phyloP scores from a whole-genome alignment of 1,284 basidiomycete species.

The Bjerkandera adusta region DNA sequence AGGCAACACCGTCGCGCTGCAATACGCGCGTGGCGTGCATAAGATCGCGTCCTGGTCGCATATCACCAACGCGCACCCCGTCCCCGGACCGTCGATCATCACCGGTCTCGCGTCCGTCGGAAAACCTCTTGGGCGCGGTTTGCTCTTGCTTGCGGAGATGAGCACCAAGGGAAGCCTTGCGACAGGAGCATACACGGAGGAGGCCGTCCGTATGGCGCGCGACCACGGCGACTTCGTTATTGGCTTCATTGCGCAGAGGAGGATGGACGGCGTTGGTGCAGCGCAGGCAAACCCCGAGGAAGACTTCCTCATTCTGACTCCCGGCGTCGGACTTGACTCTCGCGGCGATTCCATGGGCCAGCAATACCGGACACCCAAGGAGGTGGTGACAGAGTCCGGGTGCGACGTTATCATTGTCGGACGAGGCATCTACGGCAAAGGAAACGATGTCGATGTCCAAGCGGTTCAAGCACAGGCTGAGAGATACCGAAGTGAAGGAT shows the following conservation, averaged over 20 bases:
- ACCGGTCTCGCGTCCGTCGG: slow-evolving; percentile 87
- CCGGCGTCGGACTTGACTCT: slow-evolving; percentile 86
- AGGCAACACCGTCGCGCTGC: slow-evolving; percentile 96
- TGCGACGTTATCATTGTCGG: slow-evolving; percentile 99
- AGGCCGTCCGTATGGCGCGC: slow-evolving; percentile 86
- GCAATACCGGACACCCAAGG: slow-evolving; percentile 90
- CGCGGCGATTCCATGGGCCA: slow-evolving; percentile 92
- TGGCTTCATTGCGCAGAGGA: slow-evolving; percentile 90
- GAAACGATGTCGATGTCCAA: slow-evolving; percentile 55
- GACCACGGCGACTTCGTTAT: slow-evolving; percentile 84
- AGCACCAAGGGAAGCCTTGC: slow-evolving; percentile 88
- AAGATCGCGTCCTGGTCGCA: slow-evolving; percentile 96
- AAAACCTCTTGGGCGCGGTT: slow-evolving; percentile 78
- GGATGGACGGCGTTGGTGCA: slow-evolving; percentile 70
- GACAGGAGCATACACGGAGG: slow-evolving; percentile 80
- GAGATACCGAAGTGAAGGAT: slow-evolving; percentile 84
- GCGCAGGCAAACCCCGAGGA: slow-evolving; percentile 37
- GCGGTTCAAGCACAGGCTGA: slow-evolving; percentile 72
- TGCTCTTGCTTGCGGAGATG: slow-evolving; percentile 97
- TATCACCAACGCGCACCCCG: slow-evolving; percentile 94
- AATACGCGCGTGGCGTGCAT: slow-evolving; percentile 93
- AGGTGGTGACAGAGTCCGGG: slow-evolving; percentile 84
- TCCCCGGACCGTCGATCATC: slow-evolving; percentile 94
- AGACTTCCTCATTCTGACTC: slow-evolving; percentile 92
- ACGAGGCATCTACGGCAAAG: slow-evolving; percentile 88